phyloP scores from a whole-genome alignment of 2,329 filamentous ascomycete genomes.

The Alternaria rosae region DNA sequence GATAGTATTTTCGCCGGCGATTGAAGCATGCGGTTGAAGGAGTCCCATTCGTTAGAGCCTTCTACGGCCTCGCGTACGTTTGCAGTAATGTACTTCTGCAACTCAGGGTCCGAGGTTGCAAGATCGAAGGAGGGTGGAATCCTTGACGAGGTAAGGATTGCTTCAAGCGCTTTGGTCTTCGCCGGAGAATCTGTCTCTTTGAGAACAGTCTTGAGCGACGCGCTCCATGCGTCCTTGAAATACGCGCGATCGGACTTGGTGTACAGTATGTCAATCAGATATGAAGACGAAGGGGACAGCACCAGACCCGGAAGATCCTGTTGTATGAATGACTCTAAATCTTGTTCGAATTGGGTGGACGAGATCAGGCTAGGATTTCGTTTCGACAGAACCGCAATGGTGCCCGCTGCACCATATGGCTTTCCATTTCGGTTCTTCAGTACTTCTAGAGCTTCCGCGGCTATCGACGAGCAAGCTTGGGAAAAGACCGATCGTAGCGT shows the following conservation, averaged over 20 bases:
- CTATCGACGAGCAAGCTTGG: slow-evolving; percentile 52
- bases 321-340: slow-evolving; percentile 57
- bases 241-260: slow-evolving; percentile 46
- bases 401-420: slow-evolving; percentile 69
- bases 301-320: slow-evolving; percentile 67
- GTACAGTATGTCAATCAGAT: slow-evolving; percentile 72
- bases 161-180: slow-evolving; percentile 40
- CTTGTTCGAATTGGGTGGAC: slow-evolving; percentile 53
- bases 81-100: slow-evolving; percentile 47
- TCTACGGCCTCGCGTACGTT: slow-evolving; percentile 42
- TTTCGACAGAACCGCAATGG: slow-evolving; percentile 62
- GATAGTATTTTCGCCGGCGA: slow-evolving; percentile 44
- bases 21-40: slow-evolving; percentile 47
- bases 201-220: slow-evolving; percentile 39
- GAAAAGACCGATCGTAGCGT: slow-evolving; percentile 29
- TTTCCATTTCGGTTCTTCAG: slow-evolving; percentile 67
- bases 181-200: slow-evolving; percentile 35
- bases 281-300: slow-evolving; percentile 71
- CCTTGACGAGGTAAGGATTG: slow-evolving; percentile 46
- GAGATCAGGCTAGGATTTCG: slow-evolving; percentile 53
- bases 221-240: slow-evolving; percentile 44
- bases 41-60: slow-evolving; percentile 46
- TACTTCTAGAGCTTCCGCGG: slow-evolving; percentile 59
- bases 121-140: slow-evolving; percentile 47
- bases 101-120: slow-evolving; percentile 42